Evolutionary conservation across 805 yeast genomes (phyloP).

Genomic region (Saturnispora saitoi): DNA sequence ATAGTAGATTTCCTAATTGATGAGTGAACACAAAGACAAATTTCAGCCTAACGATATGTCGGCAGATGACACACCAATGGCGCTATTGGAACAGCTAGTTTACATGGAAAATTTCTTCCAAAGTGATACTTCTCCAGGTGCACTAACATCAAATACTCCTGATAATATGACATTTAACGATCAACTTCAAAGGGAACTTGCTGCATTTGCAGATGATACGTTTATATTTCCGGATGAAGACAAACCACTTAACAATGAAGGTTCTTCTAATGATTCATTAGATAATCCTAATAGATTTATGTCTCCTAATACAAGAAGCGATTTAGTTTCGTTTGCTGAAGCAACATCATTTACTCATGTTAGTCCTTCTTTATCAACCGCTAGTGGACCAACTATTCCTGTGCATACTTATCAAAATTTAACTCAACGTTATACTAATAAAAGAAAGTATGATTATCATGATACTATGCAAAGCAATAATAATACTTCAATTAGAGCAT

Average conservation of each 20-base stretch:
- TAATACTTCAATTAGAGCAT: neutral
- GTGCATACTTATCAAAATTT: conserved; percentile 12
- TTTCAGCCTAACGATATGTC: neutral
- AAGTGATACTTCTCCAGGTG: conserved; percentile 21
- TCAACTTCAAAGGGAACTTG: conserved; percentile 53
- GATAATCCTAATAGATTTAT: neutral
- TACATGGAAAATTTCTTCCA: conserved; percentile 72
- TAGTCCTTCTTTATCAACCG: conserved; percentile 8
- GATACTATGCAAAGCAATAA: conserved; percentile 11
- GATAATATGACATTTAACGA: conserved; percentile 38
- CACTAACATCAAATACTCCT: conserved; percentile 25
- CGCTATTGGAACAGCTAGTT: conserved; percentile 66
- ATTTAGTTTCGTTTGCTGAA: conserved; percentile 11
- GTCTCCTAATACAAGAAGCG: neutral
- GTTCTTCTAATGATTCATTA: neutral
- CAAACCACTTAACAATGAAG: conserved; percentile 36
- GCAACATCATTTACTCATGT: conserved; percentile 11
- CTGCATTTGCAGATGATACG: conserved; percentile 76
- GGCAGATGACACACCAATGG: conserved; percentile 30
- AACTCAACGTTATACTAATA: conserved; percentile 13
- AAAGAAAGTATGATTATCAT: conserved; percentile 13
- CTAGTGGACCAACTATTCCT: conserved; percentile 5
- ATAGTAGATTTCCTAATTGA: neutral
- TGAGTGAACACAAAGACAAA: neutral
- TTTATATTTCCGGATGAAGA: conserved; percentile 80